Base-by-base conservation (phyloP, 768 basidiomycete species). In the Collybia sordida region DNA sequence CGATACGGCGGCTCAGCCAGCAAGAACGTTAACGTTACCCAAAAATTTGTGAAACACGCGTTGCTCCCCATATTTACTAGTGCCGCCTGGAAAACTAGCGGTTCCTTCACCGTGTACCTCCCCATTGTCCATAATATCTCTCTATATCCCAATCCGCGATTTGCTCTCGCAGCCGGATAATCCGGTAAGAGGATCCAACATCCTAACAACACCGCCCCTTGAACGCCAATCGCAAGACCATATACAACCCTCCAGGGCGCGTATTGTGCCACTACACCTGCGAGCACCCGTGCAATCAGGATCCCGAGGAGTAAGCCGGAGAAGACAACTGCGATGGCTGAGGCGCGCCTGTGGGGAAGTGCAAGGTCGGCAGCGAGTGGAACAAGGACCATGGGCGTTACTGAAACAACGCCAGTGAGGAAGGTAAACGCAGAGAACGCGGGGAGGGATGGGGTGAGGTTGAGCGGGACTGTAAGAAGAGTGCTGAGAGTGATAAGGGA, bases 1-100 rank as follows among this genome's bases (percentile, higher is more conserved):
- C 82, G 58, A 59, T 90, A 93, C 1, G 86, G 86, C 2, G 81
- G 64, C 7, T 83, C 87, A 9, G 83, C 85, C 1, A 94, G 80
- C 18, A 92, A 69, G 70, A 92, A 94, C 0, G 90, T 91, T 52
- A 88, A 63, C 2, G 86, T 86, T 1, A 86, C 83, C 85, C 85
- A 83, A 53, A 81, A 85, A 55, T 72, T 75, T 9, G 68, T 72
- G 54, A 77, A 77, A 45, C 67, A 83, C 42, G 80, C 83, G 23
- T 82, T 82, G 50, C 75, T 78, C 15, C 72, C 75, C 14, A 88
- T 61, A 56, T 81, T 78, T 57, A 88, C 72, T 55, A 88, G 63
- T 51, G 76, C 69, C 1, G 75, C 70, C 63, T 93, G 90, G 8
- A 91, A 73, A 22, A 94, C 69, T 17, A 85, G 66, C 0, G 92